Evolutionary conservation across 176 grass and related monocot species (phyloP), one percentile per base, ranked within the genome.

Genomic region (Cenchrus purpureus): DNA sequence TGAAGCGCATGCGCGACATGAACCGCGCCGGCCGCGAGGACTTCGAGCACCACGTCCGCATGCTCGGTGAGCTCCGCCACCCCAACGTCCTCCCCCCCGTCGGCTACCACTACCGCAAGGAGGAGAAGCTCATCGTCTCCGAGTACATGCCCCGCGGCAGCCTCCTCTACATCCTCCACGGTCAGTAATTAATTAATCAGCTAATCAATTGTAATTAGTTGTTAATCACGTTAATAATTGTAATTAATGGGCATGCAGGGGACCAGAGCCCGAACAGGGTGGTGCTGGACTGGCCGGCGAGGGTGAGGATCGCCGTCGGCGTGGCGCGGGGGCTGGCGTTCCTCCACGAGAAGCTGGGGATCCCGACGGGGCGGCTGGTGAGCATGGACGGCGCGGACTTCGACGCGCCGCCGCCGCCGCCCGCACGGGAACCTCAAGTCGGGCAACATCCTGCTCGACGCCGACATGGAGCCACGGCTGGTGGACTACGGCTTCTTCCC

Each of bases 1-100:
- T 94, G 61, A 99, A 99, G 85, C 83, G 97, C 69, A 86, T 99
- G 70, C 86, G 86, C 17, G 93, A 99, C 88, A 98, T 98, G 97
- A 95, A 98, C 86, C 82, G 93, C 42, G 78, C 89, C 0, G 86
- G 91, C 2, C 89, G 86, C 80, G 86, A 84, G 19, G 69, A 84
- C 58, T 98, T 98, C 72, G 91, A 98, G 76, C 83, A 83, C 71
- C 89, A 94, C 84, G 15, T 98, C 3, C 69, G 59, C 12, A 80
- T 43, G 83, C 86, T 95, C 22, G 86, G 93, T 37, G 73, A 48
- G n/a, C 89, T 98, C 58, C 52, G n/a, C 29, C 96, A 98, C 50
- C 89, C 87, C 43, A 98, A 98, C 61, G 57, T 98, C 3, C 87
- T 98, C 10, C 52, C 97, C 0, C 93, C 91, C 0, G 48, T 95